A percentile compares a stretch with the other conserved stretches of the same genome.
Conservation (phyloP, 2,329 filamentous ascomycete species). For the Aspergillus spinulosporus region DNA sequence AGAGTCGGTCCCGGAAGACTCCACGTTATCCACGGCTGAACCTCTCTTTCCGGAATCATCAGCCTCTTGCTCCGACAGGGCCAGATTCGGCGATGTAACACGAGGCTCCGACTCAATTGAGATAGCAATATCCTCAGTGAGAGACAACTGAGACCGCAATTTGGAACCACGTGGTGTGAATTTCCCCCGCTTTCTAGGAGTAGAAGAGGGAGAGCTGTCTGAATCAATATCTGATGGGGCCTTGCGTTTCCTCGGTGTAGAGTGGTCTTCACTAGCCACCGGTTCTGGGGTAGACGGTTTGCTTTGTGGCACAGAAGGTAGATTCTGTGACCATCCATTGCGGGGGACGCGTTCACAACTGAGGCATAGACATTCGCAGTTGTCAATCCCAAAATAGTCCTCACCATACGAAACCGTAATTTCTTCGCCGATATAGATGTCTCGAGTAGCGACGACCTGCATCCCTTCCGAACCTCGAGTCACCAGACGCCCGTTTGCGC, state of each 20-base stretch:
- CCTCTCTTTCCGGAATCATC: constrained; percentile 1
- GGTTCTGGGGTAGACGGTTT: constrained; percentile 36
- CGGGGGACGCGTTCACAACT: constrained; percentile 74
- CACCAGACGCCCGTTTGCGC: constrained; percentile 83
- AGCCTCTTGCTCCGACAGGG: not conserved
- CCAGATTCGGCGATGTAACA: constrained; percentile 1
- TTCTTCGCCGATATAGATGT: constrained; percentile 86
- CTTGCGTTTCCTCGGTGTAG: constrained; percentile 32
- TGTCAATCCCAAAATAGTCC: constrained; percentile 92
- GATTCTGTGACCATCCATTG: constrained; percentile 76
- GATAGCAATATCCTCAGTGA: constrained; percentile 33
- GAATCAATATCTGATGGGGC: constrained; percentile 30
- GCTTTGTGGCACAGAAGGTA: constrained; percentile 38
- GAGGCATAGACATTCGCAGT: constrained; percentile 89
- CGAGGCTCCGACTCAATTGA: constrained; percentile 25
- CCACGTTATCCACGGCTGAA: constrained; percentile 10
- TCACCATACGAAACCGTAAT: constrained; percentile 96
- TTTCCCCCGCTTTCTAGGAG: constrained; percentile 36
- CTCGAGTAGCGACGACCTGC: constrained; percentile 78
- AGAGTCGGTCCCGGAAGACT: constrained; percentile 22
- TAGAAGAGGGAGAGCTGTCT: constrained; percentile 28
- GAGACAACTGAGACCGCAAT: constrained; percentile 38
- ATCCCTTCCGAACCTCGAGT: constrained; percentile 84
- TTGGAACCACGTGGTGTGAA: constrained; percentile 39
- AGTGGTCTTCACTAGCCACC: constrained; percentile 18